Conservation (phyloP, 257 asterid species). For the Vinca minor region DNA sequence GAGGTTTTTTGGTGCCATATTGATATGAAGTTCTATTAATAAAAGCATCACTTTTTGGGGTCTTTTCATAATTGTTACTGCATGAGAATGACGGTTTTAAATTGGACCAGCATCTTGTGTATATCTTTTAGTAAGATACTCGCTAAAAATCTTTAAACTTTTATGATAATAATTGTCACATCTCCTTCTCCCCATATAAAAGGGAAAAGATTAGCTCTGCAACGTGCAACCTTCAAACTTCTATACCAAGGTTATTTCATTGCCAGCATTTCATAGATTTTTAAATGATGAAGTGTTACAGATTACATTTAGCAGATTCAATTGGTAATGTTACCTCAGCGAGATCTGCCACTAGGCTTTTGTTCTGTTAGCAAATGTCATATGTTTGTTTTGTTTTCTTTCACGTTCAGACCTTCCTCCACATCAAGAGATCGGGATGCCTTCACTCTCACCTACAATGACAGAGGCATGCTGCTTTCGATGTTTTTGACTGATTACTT, state of each 20-base stretch:
- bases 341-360: too few relatives aligned
- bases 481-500: constrained; percentile 13
- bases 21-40: neutral
- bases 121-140: neutral
- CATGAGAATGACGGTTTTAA: neutral
- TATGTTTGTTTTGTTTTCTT: constrained; percentile 9
- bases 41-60: neutral
- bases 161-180: neutral
- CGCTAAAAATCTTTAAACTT: too few relatives aligned
- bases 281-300: neutral
- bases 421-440: constrained; percentile 97
- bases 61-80: neutral
- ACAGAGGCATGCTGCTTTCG: constrained; percentile 55
- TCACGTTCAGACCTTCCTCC: constrained; percentile 74
- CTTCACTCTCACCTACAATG: constrained; percentile 99
- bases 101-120: neutral
- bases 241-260: neutral
- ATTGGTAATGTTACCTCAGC: too few relatives aligned
- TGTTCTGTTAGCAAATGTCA: neutral
- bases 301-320: neutral
- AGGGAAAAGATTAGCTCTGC: neutral
- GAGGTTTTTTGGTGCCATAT: constrained; percentile 17
- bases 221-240: neutral
- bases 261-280: neutral
- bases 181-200: neutral